Percentiles rank a stretch among this genome's conserved stretches.
phyloP scores from a whole-genome alignment of 2,329 filamentous ascomycete genomes.

The Xylaria sp. region DNA sequence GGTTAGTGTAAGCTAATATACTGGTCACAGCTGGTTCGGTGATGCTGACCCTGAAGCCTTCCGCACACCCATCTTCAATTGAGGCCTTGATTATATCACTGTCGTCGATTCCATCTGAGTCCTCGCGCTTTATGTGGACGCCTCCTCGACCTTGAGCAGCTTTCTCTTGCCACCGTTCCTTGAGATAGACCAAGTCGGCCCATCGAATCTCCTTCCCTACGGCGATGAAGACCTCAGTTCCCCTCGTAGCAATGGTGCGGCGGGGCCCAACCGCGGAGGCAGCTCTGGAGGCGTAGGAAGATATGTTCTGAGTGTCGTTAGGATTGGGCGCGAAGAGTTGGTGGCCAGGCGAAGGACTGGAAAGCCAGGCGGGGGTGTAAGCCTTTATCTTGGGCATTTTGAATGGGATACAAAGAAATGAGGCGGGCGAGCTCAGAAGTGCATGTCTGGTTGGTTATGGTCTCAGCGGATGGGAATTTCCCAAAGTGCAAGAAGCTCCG shows the following conservation, averaged over 20 bases:
- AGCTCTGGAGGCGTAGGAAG: slow-evolving; percentile 55
- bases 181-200: slow-evolving; percentile 84
- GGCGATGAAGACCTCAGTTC: slow-evolving; percentile 88
- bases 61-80: slow-evolving; percentile 46
- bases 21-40: slow-evolving; percentile 5
- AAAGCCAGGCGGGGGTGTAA: slow-evolving; percentile 89
- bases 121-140: slow-evolving; percentile 60
- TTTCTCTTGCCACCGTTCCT: slow-evolving; percentile 66
- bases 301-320: slow-evolving; percentile 51
- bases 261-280: slow-evolving; percentile 58
- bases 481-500: slow-evolving; percentile 11
- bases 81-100: slow-evolving; percentile 48
- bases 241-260: slow-evolving; percentile 79
- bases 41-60: slow-evolving; percentile 59
- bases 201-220: slow-evolving; percentile 91
- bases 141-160: slow-evolving; percentile 50
- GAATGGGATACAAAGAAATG: slow-evolving; percentile 35
- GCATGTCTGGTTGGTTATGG: slow-evolving; percentile 43
- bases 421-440: slow-evolving; percentile 34
- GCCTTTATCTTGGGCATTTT: slow-evolving; percentile 86
- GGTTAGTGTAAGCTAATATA: slow-evolving; percentile 25
- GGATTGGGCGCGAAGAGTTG: slow-evolving; percentile 73
- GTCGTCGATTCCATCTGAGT: slow-evolving; percentile 52
- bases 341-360: slow-evolving; percentile 78
- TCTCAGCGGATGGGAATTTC: slow-evolving; percentile 11